phyloP scores from a whole-genome alignment of 2,329 filamentous ascomycete genomes.

The Hyphodiscus sp. region DNA sequence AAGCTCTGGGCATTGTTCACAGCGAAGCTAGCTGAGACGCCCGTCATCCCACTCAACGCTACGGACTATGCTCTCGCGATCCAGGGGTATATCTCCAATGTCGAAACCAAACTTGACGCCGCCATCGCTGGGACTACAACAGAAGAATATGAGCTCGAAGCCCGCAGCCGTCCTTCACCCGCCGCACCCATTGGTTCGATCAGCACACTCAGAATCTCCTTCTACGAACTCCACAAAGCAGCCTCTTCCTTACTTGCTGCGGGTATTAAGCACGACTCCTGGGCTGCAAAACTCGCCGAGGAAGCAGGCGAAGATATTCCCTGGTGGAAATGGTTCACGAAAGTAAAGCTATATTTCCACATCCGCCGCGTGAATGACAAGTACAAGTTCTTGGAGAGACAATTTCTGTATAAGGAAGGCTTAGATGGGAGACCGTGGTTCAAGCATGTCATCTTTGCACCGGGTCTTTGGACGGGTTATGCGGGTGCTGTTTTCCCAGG shows the following conservation, averaged over 20 bases:
- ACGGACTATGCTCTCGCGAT: constrained; percentile 36
- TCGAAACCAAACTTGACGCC: constrained; percentile 25
- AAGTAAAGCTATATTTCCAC: constrained; percentile 54
- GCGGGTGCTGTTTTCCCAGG: constrained; percentile 64
- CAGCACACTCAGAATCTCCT: constrained; percentile 20
- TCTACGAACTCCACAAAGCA: constrained; percentile 25
- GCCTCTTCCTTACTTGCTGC: constrained; percentile 18
- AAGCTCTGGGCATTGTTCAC: constrained; percentile 46
- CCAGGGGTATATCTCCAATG: constrained; percentile 25
- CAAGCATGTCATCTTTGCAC: constrained; percentile 92
- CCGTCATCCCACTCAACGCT: constrained; percentile 45
- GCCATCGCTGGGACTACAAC: constrained; percentile 12
- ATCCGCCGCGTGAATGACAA: constrained; percentile 66
- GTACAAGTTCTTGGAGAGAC: constrained; percentile 78
- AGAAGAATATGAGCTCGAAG: constrained; percentile 25
- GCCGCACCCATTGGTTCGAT: constrained; percentile 15
- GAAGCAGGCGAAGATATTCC: constrained; percentile 52
- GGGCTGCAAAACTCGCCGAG: constrained; percentile 26
- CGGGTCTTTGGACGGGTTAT: constrained; percentile 88
- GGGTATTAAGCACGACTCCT: constrained; percentile 24
- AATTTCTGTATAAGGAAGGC: constrained; percentile 69
- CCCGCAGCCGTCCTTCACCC: constrained; percentile 22
- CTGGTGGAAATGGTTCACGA: constrained; percentile 73
- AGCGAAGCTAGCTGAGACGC: constrained; percentile 42
- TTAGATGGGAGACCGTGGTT: constrained; percentile 81